Evolutionary conservation across 1,284 basidiomycete species (phyloP).

Genomic region (Tetrapyrgos nigripes): DNA sequence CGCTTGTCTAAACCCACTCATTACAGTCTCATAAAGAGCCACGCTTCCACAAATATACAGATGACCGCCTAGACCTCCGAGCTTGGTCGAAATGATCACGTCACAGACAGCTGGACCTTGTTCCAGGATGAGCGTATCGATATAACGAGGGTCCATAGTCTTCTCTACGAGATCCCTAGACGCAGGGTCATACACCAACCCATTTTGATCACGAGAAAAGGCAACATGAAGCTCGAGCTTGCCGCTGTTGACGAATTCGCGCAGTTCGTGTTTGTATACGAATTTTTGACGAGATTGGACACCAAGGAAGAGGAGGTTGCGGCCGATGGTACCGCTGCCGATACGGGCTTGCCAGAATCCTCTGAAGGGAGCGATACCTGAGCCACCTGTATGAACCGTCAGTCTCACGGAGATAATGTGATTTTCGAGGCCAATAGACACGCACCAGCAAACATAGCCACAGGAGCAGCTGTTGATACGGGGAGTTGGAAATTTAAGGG

Average conservation of each 20-base stretch:
- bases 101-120: slow-evolving; percentile 13
- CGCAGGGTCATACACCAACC: slow-evolving; percentile 15
- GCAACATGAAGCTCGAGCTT: slow-evolving; percentile 16
- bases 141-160: slow-evolving; percentile 14
- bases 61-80: slow-evolving; percentile 15
- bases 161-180: slow-evolving; percentile 15
- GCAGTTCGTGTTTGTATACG: slow-evolving; percentile 16
- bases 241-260: slow-evolving; percentile 9
- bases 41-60: slow-evolving; percentile 13
- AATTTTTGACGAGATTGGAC: slow-evolving; percentile 16
- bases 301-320: slow-evolving; percentile 15
- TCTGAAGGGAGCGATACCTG: slow-evolving; percentile 17
- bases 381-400: no score
- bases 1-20: slow-evolving; percentile 12
- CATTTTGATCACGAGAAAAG: slow-evolving; percentile 11
- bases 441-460: slow-evolving; percentile 20
- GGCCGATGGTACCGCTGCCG: slow-evolving; percentile 12
- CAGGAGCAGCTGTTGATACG: slow-evolving; percentile 14
- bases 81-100: slow-evolving; percentile 16
- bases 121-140: slow-evolving; percentile 14
- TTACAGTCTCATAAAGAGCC: slow-evolving; percentile 17
- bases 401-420: no score
- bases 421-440: no score
- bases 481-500: slow-evolving; percentile 19
- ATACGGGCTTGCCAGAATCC: slow-evolving; percentile 17